Base-by-base conservation (phyloP, 2,329 filamentous ascomycete species). In the Orbilia brochopaga region DNA sequence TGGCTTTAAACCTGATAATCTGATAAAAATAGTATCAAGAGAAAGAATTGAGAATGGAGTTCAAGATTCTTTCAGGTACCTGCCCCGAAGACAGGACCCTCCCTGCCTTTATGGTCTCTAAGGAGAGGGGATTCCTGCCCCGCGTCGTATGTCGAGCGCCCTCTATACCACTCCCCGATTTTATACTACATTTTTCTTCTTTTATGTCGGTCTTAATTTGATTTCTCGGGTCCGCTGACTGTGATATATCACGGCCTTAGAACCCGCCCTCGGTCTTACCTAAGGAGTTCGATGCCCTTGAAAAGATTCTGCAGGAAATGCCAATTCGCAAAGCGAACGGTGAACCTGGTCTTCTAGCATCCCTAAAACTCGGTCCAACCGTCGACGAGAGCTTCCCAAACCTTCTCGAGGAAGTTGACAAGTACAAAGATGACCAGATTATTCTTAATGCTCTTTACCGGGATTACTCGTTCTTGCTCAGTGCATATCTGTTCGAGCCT, bases 381-480 rank as follows among this genome's bases (percentile, higher is more conserved):
- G 87, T 96, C 51, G 81, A 88, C 74, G 82, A 82, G n/a, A 86
- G 87, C 73, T 85, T 97, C 53, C 89, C 90, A 15, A 90, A 96
- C 79, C 83, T 96, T 53, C 90, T 89, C 0, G 83, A 83, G 3
- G 83, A 86, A 75, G 84, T 96, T 65, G 88, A 94, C 77, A 86
- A 86, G 79, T 88, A 90, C 75, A 83, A 85, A 76, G 82, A 87
- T 73, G 88, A 96, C 80, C 83, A 93, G 42, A 88, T 89, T 15
- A 81, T 91, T 69, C 87, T 95, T 83, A 94, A 92, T 77, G 92
- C 92, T 35, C 81, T 95, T 53, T 96, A 96, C 79, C 85, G 92
- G 19, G 92, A 97, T 81, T 97, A 96, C 79, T 90, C 90, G 13
- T 97, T 96, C 83, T 81, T 96, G 30, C 90, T 92, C 3, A 95